These are phyloP conservation scores for Saprolegnia diclina DNA, from an alignment of 352 stramenopile genomes.

Conservation along the genomic window DNA sequence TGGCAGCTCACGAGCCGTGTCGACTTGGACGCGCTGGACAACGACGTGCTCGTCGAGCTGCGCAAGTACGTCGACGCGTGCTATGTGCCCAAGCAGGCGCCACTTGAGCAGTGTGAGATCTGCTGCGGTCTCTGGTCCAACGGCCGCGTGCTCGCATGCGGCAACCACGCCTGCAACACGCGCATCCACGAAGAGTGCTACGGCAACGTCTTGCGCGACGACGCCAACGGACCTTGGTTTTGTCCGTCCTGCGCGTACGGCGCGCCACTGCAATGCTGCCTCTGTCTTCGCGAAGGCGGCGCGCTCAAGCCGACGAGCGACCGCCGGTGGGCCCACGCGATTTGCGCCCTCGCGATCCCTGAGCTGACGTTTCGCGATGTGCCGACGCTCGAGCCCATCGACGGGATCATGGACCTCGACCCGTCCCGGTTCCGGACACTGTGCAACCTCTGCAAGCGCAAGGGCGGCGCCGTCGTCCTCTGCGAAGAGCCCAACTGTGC, in stretches of 20 bases:
- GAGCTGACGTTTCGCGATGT: slow-evolving; percentile 81
- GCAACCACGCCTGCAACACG: slow-evolving; percentile 56
- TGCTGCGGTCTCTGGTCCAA: slow-evolving; percentile 81
- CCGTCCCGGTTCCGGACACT: slow-evolving; percentile 76
- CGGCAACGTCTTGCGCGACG: slow-evolving; percentile 54
- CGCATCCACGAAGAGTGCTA: slow-evolving; percentile 82
- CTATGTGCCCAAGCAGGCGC: slow-evolving; percentile 66
- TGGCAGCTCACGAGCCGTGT: slow-evolving; percentile 28
- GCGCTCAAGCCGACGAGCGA: slow-evolving; percentile 64
- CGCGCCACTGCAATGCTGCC: slow-evolving; percentile 53
- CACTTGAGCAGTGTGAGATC: slow-evolving; percentile 69
- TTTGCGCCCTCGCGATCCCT: slow-evolving; percentile 79
- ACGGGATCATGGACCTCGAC: slow-evolving; percentile 80
- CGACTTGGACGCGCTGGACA: slow-evolving; percentile 52
- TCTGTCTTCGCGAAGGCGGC: slow-evolving; percentile 75
- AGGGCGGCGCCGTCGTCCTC: slow-evolving; percentile 68
- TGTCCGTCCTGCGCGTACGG: slow-evolving; percentile 75
- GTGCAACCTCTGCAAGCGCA: slow-evolving; percentile 72
- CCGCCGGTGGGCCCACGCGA: slow-evolving; percentile 62
- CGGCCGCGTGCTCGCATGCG: slow-evolving; percentile 57
- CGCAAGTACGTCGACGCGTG: slow-evolving; percentile 72
- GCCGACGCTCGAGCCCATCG: slow-evolving; percentile 70
- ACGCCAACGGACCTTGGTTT: slow-evolving; percentile 52
- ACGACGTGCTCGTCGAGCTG: slow-evolving; percentile 48
- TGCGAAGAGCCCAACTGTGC: slow-evolving; percentile 77